phyloP scores from a whole-genome alignment of 148 eudicot genomes.

The Silene uniflora region DNA sequence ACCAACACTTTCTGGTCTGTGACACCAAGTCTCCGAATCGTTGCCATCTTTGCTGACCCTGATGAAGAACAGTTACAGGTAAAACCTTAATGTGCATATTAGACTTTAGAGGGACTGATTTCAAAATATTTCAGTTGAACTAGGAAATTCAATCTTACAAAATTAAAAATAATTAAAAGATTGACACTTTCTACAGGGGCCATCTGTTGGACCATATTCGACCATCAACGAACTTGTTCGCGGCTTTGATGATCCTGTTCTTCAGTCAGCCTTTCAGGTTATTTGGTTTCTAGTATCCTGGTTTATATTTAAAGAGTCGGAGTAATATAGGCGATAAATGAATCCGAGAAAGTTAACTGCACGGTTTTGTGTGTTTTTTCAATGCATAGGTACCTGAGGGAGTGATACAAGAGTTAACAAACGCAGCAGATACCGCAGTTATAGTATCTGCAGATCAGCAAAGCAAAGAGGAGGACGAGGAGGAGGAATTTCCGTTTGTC shows the following conservation, averaged over 20 bases:
- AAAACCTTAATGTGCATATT: not conserved
- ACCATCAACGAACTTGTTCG: conserved; percentile 57
- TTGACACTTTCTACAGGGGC: conserved; percentile 29
- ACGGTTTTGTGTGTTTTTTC: not conserved
- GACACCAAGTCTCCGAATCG: conserved; percentile 44
- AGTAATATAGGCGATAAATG: no score
- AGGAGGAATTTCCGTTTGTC: conserved; percentile 34
- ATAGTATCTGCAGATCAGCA: conserved; percentile 48
- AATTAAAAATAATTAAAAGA: no score
- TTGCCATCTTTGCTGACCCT: conserved; percentile 52
- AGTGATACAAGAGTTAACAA: conserved; percentile 48
- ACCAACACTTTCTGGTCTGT: conserved; percentile 21
- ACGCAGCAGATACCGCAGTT: conserved; percentile 36
- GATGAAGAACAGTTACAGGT: conserved; percentile 34
- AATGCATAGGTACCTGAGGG: conserved; percentile 47
- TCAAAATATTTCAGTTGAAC: no score
- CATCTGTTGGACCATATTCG: conserved; percentile 49
- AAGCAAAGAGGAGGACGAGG: conserved; percentile 28
- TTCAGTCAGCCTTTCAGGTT: conserved; percentile 73
- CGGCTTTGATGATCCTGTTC: conserved; percentile 62
- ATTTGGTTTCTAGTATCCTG: no score
- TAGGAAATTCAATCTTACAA: no score
- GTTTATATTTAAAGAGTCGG: conserved; percentile 20
- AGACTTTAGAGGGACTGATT: no score
- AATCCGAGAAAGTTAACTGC: not conserved